Percentiles rank a stretch among this genome's conserved stretches.
These are phyloP conservation scores for Coemansia sp. DNA, from an alignment of 192 early-diverging fungal genomes.

Conservation along the genomic window DNA sequence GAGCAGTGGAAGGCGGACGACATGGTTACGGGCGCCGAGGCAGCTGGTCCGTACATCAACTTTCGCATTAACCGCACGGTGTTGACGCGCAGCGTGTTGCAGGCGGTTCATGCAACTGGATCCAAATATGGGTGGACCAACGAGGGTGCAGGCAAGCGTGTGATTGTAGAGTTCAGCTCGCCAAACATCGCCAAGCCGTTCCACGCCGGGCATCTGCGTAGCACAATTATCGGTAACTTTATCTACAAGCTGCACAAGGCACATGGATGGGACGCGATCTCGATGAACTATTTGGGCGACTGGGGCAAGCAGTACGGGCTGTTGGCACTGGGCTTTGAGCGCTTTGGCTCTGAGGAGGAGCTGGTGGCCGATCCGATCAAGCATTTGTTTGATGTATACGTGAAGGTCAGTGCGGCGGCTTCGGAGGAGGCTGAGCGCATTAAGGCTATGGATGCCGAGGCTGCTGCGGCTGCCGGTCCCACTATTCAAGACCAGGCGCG, in stretches of 20 bases:
- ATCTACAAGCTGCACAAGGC: conserved; percentile 78
- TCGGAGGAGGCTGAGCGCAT: not conserved
- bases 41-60: conserved; percentile 75
- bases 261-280: conserved; percentile 86
- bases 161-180: conserved; percentile 88
- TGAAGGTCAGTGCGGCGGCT: conserved; percentile 56
- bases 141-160: conserved; percentile 69
- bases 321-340: conserved; percentile 85
- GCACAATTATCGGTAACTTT: conserved; percentile 97
- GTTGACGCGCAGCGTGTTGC: conserved; percentile 58
- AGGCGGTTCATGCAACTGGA: conserved; percentile 55
- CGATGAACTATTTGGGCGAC: conserved; percentile 98
- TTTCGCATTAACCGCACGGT: conserved; percentile 64
- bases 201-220: conserved; percentile 96
- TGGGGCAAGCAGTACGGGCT: conserved; percentile 99
- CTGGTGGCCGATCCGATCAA: conserved; percentile 81
- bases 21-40: conserved; percentile 54
- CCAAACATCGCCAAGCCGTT: conserved; percentile 99
- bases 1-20: conserved; percentile 58
- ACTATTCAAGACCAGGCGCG: conserved; percentile 81
- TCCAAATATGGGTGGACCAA: conserved; percentile 67
- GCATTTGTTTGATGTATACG: conserved; percentile 92
- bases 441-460: conserved; percentile 50
- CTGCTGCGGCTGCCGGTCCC: conserved; percentile 64
- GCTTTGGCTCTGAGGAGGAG: conserved; percentile 77